A percentile compares a stretch with the other conserved stretches of the same genome.
phyloP scores from a whole-genome alignment of 106 monocot species.

The Posidonia australis region DNA sequence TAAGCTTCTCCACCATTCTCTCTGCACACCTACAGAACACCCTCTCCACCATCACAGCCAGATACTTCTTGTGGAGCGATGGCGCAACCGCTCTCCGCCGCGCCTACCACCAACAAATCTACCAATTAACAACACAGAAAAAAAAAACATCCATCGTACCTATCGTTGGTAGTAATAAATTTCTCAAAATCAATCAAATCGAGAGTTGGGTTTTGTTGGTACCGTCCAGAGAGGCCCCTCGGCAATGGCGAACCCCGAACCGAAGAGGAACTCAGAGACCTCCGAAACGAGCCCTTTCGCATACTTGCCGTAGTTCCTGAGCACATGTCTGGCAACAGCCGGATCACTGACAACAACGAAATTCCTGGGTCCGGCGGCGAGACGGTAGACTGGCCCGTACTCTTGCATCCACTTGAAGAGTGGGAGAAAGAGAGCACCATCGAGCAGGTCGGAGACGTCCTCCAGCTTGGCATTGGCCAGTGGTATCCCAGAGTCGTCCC shows the following conservation, averaged over 20 bases:
- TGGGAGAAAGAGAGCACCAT: constrained; percentile 94
- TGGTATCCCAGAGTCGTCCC: constrained; percentile 74
- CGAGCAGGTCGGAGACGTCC: constrained; percentile 89
- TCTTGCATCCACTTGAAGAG: constrained; percentile 92
- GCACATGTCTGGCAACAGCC: constrained; percentile 75
- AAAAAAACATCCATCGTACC: too few relatives aligned
- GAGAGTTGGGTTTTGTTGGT: neutral
- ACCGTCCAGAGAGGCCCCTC: constrained; percentile 92
- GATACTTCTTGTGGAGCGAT: constrained; percentile 77
- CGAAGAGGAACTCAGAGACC: constrained; percentile 92
- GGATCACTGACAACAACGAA: constrained; percentile 93
- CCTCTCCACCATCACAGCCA: constrained; percentile 83
- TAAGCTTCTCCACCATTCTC: constrained; percentile 79
- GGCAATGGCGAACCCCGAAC: constrained; percentile 81
- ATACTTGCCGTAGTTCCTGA: constrained; percentile 74
- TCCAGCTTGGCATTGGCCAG: constrained; percentile 69
- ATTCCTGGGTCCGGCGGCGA: constrained; percentile 79
- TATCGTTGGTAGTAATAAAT: too few relatives aligned
- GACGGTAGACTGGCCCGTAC: constrained; percentile 80
- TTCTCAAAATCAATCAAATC: neutral
- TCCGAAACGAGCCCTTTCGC: constrained; percentile 89
- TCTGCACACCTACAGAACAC: constrained; percentile 81
- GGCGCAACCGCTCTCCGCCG: constrained; percentile 81
- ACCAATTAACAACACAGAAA: neutral
- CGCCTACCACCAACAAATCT: constrained; percentile 23